Evolutionary conservation across 73 alveolate genomes (phyloP).

Genomic region (Tetrahymena thermophila): DNA sequence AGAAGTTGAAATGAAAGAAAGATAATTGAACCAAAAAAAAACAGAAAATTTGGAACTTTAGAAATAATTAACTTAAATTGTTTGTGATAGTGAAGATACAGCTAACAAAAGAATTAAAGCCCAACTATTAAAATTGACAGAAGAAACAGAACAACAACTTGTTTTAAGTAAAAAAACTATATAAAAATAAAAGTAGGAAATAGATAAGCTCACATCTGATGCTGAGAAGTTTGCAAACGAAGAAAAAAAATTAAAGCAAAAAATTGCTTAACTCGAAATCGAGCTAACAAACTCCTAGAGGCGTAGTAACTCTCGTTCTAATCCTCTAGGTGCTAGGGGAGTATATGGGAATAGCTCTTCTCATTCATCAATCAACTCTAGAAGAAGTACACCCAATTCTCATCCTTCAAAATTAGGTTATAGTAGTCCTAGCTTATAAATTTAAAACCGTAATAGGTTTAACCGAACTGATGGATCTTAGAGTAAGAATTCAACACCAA

Average conservation of each 20-base stretch:
- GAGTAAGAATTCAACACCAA: neutral
- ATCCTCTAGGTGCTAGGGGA: neutral
- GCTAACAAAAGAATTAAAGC: neutral
- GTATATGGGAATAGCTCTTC: neutral
- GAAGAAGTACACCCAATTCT: neutral
- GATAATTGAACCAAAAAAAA: neutral
- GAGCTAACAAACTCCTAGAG: neutral
- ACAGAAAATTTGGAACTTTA: neutral
- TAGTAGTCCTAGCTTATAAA: neutral
- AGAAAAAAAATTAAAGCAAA: neutral
- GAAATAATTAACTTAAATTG: neutral
- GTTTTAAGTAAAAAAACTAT: neutral
- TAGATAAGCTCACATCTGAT: neutral
- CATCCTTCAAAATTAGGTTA: neutral
- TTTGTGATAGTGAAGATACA: neutral
- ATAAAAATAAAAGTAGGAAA: neutral
- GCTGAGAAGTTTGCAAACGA: neutral
- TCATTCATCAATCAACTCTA: neutral
- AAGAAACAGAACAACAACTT: neutral
- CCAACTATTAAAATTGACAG: neutral
- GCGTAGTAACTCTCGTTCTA: neutral
- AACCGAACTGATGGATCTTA: neutral
- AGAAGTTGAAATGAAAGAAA: neutral
- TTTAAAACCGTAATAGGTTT: neutral
- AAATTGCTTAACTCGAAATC: neutral